phyloP scores from a whole-genome alignment of 148 eudicot genomes.

The Agrostemma githago region DNA sequence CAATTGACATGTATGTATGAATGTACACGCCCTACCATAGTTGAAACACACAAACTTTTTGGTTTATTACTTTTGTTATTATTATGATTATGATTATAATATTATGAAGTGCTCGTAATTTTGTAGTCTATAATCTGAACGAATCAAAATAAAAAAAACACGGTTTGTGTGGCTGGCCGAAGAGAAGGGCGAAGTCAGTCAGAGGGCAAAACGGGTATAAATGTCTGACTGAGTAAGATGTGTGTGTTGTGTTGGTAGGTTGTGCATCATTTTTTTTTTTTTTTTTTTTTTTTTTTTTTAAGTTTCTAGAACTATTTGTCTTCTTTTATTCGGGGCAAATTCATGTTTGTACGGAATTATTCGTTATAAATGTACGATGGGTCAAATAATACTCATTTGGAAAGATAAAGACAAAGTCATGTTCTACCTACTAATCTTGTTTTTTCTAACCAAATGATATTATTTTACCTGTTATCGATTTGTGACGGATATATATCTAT shows the following conservation, averaged over 20 bases:
- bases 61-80: too few species aligned
- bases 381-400: too few species aligned
- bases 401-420: too few species aligned
- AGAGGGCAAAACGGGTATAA: neutral
- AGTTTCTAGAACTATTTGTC: neutral
- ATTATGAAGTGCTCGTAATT: neutral
- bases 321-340: neutral
- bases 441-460: too few species aligned
- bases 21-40: conserved; percentile 3
- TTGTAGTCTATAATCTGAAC: neutral
- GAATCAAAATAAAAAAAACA: neutral
- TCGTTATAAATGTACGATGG: too few species aligned
- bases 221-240: neutral
- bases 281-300: too few species aligned
- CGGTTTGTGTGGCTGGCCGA: neutral
- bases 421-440: too few species aligned
- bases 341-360: neutral
- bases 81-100: too few species aligned
- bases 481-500: too few species aligned
- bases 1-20: too few species aligned
- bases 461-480: too few species aligned
- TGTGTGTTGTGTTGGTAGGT: neutral
- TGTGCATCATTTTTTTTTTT: neutral
- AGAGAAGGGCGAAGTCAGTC: neutral
- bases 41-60: neutral